Conservation (phyloP, 2,329 filamentous ascomycete species). For the Thielaviopsis populi region DNA sequence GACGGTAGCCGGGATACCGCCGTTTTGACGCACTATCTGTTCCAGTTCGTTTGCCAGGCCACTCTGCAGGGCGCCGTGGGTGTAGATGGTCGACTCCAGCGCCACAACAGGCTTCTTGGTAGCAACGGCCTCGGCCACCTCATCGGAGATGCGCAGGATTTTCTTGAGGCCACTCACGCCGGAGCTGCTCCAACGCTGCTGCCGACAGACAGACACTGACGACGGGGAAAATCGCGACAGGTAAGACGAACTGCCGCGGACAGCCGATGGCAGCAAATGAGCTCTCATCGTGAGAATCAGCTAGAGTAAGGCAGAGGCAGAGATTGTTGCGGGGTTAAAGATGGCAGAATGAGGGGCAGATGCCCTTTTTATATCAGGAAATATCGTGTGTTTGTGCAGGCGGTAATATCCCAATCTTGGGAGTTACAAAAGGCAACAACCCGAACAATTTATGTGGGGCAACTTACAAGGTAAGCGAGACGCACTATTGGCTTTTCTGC, state of each 20-base stretch:
- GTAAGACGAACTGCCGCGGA: background rate
- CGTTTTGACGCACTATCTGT: conserved; percentile 62
- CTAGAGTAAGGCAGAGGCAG: background rate
- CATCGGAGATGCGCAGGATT: conserved; percentile 60
- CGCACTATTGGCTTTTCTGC: background rate
- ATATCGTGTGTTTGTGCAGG: background rate
- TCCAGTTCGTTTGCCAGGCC: conserved; percentile 65
- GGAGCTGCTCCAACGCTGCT: conserved; percentile 14
- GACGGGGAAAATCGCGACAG: background rate
- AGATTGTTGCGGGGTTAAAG: background rate
- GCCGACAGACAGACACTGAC: background rate
- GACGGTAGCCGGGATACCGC: conserved; percentile 79
- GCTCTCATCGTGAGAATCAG: background rate
- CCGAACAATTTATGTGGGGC: background rate
- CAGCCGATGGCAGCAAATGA: conserved; percentile 4
- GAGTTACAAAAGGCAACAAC: background rate
- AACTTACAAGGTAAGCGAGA: background rate
- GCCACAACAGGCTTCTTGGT: conserved; percentile 73
- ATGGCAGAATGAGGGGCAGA: background rate
- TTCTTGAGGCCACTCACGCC: conserved; percentile 24
- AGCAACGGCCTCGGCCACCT: conserved; percentile 63
- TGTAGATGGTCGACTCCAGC: conserved; percentile 93
- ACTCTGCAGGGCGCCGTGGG: conserved; percentile 73
- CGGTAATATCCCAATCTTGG: background rate
- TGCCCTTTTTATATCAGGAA: background rate